Percentiles rank a stretch among this genome's conserved stretches.
These are phyloP conservation scores for Coix lacrymajobi DNA, from an alignment of 176 grass and related monocot species.

Conservation along the genomic window DNA sequence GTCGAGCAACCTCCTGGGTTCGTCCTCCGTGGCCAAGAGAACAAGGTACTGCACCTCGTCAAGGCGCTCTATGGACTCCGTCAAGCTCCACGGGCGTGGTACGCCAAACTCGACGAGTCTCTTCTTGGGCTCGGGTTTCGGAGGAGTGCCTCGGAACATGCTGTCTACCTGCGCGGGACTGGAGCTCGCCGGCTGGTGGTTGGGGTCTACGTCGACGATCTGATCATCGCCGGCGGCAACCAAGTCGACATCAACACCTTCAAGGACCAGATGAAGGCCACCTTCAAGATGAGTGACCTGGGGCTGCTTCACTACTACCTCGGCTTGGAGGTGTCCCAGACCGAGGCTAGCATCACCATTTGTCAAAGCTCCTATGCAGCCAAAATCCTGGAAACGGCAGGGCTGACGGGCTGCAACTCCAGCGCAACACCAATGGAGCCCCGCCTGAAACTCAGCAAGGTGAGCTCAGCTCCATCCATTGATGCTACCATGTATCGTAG, in stretches of 20 bases:
- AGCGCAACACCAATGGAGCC: too few relatives aligned
- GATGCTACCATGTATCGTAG: not conserved
- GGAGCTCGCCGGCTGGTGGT: not conserved
- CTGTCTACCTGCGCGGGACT: not conserved
- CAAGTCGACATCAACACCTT: not conserved
- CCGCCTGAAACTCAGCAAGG: not conserved
- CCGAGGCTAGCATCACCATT: not conserved
- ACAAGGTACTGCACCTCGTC: not conserved
- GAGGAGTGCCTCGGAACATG: not conserved
- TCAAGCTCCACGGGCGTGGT: not conserved
- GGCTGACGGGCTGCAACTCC: not conserved
- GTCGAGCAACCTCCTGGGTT: too few relatives aligned
- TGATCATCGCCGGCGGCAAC: not conserved
- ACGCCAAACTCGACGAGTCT: not conserved
- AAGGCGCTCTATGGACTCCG: not conserved
- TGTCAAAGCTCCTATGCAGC: not conserved
- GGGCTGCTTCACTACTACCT: not conserved
- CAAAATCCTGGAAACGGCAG: not conserved
- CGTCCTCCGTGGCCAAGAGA: not conserved
- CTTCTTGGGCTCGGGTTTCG: not conserved
- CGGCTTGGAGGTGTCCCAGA: not conserved
- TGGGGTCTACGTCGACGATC: not conserved
- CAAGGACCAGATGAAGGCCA: not conserved
- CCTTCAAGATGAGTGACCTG: not conserved
- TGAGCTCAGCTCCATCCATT: fast-evolving